A percentile compares a stretch with the other conserved stretches of the same genome.
phyloP scores from a whole-genome alignment of 2,329 filamentous ascomycete species.

The Periconia sp. region DNA sequence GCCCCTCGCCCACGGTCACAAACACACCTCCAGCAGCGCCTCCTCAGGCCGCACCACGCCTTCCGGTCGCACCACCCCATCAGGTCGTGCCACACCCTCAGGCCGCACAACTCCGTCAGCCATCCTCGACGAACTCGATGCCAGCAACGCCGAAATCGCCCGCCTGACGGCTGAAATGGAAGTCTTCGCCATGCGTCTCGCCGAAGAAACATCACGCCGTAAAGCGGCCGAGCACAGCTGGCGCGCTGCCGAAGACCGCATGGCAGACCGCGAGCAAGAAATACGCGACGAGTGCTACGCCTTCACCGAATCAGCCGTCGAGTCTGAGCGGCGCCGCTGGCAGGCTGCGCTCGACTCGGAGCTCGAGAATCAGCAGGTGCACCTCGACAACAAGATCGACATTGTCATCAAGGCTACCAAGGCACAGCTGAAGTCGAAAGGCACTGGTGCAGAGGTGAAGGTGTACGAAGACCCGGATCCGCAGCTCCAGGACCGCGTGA shows the following conservation, averaged over 20 bases:
- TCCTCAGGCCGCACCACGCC: conserved; percentile 16
- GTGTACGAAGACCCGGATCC: conserved; percentile 47
- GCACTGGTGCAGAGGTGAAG: conserved; percentile 37
- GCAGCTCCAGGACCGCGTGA: conserved; percentile 39
- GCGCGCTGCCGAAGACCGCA: conserved; percentile 61
- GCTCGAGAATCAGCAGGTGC: conserved; percentile 74
- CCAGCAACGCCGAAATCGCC: conserved; percentile 77
- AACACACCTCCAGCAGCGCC: conserved; percentile 30
- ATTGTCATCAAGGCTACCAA: conserved; percentile 62
- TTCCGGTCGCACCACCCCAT: conserved; percentile 17
- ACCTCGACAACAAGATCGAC: conserved; percentile 86
- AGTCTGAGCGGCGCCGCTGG: conserved; percentile 78
- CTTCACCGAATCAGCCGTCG: conserved; percentile 80
- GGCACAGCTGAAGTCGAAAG: conserved; percentile 28
- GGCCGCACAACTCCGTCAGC: conserved; percentile 51
- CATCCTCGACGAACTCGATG: conserved; percentile 70
- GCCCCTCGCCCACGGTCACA: conserved; percentile 23
- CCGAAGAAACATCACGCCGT: conserved; percentile 70
- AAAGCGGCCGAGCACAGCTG: conserved; percentile 73
- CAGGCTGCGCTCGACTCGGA: conserved; percentile 77
- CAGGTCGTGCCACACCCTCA: conserved; percentile 31
- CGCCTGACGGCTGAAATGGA: conserved; percentile 79
- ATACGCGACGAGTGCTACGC: conserved; percentile 85
- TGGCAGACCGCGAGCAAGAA: conserved; percentile 78
- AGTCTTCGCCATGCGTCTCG: conserved; percentile 68